Conservation (phyloP, 352 stramenopile genomes). For the Pythium aristosporum region DNA sequence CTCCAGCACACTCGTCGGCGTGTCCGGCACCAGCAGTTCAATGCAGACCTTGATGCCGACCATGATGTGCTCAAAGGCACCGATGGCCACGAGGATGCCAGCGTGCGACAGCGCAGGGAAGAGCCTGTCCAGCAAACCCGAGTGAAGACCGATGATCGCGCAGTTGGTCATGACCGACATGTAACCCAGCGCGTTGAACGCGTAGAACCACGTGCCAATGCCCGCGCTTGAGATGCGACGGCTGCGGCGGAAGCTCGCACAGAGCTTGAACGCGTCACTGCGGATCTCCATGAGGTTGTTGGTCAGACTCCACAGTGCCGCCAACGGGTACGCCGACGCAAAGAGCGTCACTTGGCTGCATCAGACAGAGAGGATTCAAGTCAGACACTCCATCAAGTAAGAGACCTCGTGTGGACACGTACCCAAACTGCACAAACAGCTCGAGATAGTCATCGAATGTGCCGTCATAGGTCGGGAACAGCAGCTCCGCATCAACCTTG, state of each 20-base stretch:
- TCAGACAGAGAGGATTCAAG: background rate
- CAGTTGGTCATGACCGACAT: slow-evolving; percentile 94
- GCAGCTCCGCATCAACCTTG: slow-evolving; percentile 76
- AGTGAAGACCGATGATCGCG: slow-evolving; percentile 92
- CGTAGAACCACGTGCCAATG: slow-evolving; percentile 93
- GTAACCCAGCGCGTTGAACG: slow-evolving; percentile 90
- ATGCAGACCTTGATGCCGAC: slow-evolving; percentile 76
- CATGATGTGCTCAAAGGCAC: slow-evolving; percentile 79
- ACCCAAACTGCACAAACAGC: slow-evolving; percentile 92
- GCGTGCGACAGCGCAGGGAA: slow-evolving; percentile 68
- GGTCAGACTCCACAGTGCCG: slow-evolving; percentile 89
- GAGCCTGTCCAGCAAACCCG: slow-evolving; percentile 67
- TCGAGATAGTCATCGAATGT: slow-evolving; percentile 95
- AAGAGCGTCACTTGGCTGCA: slow-evolving; percentile 93
- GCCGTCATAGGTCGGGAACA: slow-evolving; percentile 81
- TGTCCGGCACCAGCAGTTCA: slow-evolving; percentile 77
- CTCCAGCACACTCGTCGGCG: slow-evolving; percentile 53
- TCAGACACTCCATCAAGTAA: background rate
- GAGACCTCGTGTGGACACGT: slow-evolving; percentile 24
- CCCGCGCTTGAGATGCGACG: slow-evolving; percentile 62
- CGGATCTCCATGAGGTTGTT: slow-evolving; percentile 96
- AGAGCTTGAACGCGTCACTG: slow-evolving; percentile 95
- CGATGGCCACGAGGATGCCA: slow-evolving; percentile 52
- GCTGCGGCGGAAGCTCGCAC: slow-evolving; percentile 75
- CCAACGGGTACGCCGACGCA: slow-evolving; percentile 91